Conservation (phyloP, 2,329 filamentous ascomycete species). For the Sarocladium strictum region DNA sequence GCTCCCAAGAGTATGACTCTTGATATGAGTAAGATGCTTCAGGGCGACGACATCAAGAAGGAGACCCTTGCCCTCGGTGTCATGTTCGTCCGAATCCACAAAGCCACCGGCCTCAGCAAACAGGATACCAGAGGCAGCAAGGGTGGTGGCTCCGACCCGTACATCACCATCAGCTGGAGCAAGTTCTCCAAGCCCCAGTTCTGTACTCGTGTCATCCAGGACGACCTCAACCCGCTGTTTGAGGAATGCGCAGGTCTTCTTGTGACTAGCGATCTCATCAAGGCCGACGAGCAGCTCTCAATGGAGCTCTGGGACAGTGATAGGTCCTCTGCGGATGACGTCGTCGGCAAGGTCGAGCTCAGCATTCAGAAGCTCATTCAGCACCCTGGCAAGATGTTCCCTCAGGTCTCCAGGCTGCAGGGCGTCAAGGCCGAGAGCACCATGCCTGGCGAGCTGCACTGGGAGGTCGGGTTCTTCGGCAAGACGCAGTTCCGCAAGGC, state of each 20-base stretch:
- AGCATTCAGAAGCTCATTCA: conserved; percentile 94
- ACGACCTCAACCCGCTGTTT: conserved; percentile 89
- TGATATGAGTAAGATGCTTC: conserved; percentile 83
- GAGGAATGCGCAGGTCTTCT: conserved; percentile 81
- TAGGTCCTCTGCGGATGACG: conserved; percentile 83
- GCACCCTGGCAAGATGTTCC: conserved; percentile 85
- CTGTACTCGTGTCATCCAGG: conserved; percentile 91
- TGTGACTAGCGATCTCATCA: conserved; percentile 84
- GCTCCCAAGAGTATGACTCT: conserved; percentile 92
- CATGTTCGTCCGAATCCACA: conserved; percentile 89
- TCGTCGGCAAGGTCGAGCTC: conserved; percentile 90
- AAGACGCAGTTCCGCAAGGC: conserved; percentile 84
- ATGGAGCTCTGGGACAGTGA: conserved; percentile 97
- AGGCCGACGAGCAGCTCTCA: conserved; percentile 86
- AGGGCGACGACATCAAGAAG: conserved; percentile 88
- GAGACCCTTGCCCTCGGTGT: conserved; percentile 80
- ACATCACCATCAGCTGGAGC: conserved; percentile 90
- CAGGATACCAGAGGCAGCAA: conserved; percentile 78
- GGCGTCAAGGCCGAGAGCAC: conserved; percentile 77
- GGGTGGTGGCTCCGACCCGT: conserved; percentile 87
- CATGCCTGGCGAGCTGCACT: conserved; percentile 92
- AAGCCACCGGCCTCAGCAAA: conserved; percentile 81
- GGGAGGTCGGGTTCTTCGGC: conserved; percentile 93
- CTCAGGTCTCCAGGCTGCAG: conserved; percentile 74
- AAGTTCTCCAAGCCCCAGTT: conserved; percentile 98